Conservation (phyloP, 257 asterid species). For the Capsicum pubescens region DNA sequence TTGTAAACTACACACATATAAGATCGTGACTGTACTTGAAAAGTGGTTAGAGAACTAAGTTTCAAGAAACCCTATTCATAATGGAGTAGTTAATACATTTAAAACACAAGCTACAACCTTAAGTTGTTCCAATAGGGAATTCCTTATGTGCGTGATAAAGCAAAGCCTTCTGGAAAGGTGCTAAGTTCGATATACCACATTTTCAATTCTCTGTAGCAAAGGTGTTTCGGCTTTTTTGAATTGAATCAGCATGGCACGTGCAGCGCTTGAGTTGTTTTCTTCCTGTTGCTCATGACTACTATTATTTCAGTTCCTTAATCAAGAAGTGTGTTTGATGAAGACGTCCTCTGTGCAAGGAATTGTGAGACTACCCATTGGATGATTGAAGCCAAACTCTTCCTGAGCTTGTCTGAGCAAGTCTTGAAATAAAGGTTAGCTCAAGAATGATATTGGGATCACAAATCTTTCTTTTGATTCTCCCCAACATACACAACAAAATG, state of each 20-base stretch:
- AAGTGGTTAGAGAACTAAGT: not conserved
- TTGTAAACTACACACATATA: not conserved
- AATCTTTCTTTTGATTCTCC: too few relatives aligned
- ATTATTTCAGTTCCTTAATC: not conserved
- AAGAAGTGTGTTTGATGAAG: too few relatives aligned
- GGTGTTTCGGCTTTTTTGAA: conserved; percentile 1
- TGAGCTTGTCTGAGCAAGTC: too few relatives aligned
- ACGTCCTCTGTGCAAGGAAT: too few relatives aligned
- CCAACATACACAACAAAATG: too few relatives aligned
- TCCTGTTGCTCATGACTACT: not conserved
- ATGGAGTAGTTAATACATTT: not conserved
- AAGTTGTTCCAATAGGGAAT: not conserved
- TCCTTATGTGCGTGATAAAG: not conserved
- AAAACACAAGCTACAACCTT: conserved; percentile 8
- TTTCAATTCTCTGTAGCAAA: not conserved
- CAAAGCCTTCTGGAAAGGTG: not conserved
- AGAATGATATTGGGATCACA: too few relatives aligned
- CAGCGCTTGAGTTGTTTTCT: not conserved
- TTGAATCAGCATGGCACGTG: not conserved
- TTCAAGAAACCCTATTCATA: not conserved
- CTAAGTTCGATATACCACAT: conserved; percentile 2
- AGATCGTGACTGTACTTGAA: not conserved
- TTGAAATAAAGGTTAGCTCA: too few relatives aligned
- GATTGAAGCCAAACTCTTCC: too few relatives aligned
- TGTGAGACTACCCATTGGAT: too few relatives aligned